Evolutionary conservation across 352 stramenopile genomes (phyloP), one percentile per base, ranked within the genome.

Genomic region (Phytophthora sp.): DNA sequence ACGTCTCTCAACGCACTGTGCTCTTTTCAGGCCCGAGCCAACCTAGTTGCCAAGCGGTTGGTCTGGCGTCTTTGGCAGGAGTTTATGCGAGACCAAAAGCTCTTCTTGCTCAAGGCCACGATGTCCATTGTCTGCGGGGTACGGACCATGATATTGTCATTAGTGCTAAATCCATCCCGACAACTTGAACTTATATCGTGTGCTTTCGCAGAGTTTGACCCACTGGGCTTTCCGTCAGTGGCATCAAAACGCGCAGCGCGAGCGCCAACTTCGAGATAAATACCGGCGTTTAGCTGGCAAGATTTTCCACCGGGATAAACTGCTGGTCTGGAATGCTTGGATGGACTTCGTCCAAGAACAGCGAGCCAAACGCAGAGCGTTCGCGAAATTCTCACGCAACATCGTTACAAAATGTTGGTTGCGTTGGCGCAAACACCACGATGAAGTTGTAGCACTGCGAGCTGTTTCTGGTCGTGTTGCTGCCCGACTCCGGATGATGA

Each of bases 181-280:
- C 20, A 56, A 17, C 39, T 35, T 20, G 35, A 24, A 9, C 4
- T 28, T 28, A 13, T 54, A 2, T 34, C 56, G n/a, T 54, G 37
- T 59, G 4, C 2, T 26, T 32, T 32, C 48, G 13, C 31, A 94
- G 85, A 89, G 74, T 26, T 49, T 92, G 11, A 62, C 65, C 0
- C 79, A 82, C 20, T 93, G 84, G 86, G 64, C 72, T 4, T 93
- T 95, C 42, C 79, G 82, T 0, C 80, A 89, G 27, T 95, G 86
- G 84, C 45, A 59, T 11, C 59, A 87, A 42, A 77, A 78, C 8
- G 69, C 72, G 4, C 38, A 73, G 1, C 41, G 70, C 34, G 70
- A 81, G 18, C 54, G 55, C 10, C 61, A 79, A 27, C 53, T 82
- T 13, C 75, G 75, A 23, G 75, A 79, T 1, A 89, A 89, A 35